Percentiles rank a stretch among this genome's conserved stretches.
phyloP scores from a whole-genome alignment of 2,329 filamentous ascomycete species.

The Lachnellula hyalina region DNA sequence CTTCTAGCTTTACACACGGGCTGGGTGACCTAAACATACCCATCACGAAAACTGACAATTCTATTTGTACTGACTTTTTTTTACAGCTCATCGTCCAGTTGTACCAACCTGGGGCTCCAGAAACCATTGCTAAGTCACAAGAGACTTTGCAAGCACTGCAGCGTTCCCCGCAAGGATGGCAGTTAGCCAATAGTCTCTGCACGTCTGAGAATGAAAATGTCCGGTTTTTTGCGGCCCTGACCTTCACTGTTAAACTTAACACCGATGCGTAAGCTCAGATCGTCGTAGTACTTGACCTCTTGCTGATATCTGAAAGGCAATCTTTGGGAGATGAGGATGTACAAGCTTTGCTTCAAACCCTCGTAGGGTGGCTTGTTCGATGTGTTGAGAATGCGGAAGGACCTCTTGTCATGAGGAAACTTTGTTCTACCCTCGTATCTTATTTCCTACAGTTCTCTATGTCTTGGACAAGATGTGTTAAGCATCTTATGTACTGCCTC shows the following conservation, averaged over 20 bases:
- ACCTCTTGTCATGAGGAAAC: conserved; percentile 63
- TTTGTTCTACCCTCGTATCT: conserved; percentile 70
- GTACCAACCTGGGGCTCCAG: conserved; percentile 40
- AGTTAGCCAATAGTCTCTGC: conserved; percentile 72
- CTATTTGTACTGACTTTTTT: conserved; percentile 2
- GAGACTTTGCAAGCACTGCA: conserved; percentile 75
- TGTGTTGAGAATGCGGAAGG: conserved; percentile 48
- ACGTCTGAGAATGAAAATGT: conserved; percentile 65
- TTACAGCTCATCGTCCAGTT: conserved; percentile 43
- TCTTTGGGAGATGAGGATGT: conserved; percentile 45
- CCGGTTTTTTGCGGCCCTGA: conserved; percentile 88
- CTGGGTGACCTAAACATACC: too few species aligned
- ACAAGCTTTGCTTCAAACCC: conserved; percentile 51
- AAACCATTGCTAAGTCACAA: conserved; percentile 52
- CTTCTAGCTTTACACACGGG: background rate
- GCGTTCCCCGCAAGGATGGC: conserved; percentile 76
- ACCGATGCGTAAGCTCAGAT: conserved; percentile 63
- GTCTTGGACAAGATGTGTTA: conserved; percentile 61
- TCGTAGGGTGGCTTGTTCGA: conserved; percentile 58
- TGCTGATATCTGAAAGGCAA: conserved; percentile 32
- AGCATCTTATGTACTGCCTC: conserved; percentile 58
- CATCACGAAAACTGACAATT: background rate
- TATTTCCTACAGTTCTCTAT: conserved; percentile 68
- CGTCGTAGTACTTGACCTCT: background rate
- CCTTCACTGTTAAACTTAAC: conserved; percentile 91